These are phyloP conservation scores for Nemania serpens DNA, from an alignment of 2,329 filamentous ascomycete species.

Conservation along the genomic window DNA sequence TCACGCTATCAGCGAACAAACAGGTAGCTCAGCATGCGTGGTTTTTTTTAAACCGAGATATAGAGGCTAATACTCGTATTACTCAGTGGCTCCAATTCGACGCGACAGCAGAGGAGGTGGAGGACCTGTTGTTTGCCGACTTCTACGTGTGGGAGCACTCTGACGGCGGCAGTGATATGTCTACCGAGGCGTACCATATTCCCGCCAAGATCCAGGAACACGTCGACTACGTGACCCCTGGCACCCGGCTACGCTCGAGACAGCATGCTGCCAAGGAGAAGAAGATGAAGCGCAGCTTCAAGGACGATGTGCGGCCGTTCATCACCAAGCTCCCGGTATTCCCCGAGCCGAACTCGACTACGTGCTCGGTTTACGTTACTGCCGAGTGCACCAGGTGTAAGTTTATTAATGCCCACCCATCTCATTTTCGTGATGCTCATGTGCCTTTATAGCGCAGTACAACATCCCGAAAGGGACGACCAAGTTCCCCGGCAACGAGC, in stretches of 20 bases:
- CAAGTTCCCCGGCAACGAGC: constrained; percentile 31
- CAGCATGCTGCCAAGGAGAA: constrained; percentile 17
- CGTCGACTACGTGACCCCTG: constrained; percentile 36
- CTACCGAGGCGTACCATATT: constrained; percentile 34
- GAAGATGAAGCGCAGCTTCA: constrained; percentile 28
- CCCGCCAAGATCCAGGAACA: constrained; percentile 33
- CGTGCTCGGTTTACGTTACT: constrained; percentile 33
- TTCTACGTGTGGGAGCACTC: constrained; percentile 44
- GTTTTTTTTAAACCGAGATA: no score
- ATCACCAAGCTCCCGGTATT: constrained; percentile 27
- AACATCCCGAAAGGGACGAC: constrained; percentile 31
- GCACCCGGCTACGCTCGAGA: constrained; percentile 28
- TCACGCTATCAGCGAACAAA: constrained; percentile 35
- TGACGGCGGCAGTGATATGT: constrained; percentile 29
- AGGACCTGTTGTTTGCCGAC: constrained; percentile 43
- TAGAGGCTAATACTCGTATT: neutral
- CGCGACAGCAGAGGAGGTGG: constrained; percentile 41
- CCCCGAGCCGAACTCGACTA: constrained; percentile 32
- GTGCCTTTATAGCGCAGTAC: constrained; percentile 27
- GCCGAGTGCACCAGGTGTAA: constrained; percentile 34
- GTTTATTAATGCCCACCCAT: constrained; percentile 18
- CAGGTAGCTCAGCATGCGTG: constrained; percentile 22
- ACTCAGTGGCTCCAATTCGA: constrained; percentile 45
- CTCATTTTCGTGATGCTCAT: constrained; percentile 3
- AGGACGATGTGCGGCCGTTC: constrained; percentile 24